Conservation (phyloP, 495 filamentous ascomycete species). For the Acidiella bohemica region DNA sequence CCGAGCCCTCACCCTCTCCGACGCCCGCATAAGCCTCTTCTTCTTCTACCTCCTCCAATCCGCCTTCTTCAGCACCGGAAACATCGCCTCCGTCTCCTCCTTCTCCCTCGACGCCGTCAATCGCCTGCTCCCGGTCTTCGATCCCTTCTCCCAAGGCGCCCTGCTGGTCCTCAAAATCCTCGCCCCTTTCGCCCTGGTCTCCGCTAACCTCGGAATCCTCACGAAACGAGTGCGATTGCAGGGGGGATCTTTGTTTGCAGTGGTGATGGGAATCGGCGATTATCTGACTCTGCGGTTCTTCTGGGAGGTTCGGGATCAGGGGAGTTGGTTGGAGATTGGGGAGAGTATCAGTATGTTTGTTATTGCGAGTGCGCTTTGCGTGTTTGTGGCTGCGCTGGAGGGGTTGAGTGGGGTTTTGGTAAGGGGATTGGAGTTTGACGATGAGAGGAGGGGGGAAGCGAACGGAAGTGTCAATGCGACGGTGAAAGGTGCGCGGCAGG, state of each 20-base stretch:
- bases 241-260: slow-evolving; percentile 78
- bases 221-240: slow-evolving; percentile 72
- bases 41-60: slow-evolving; percentile 91
- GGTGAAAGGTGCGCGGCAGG: no score
- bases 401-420: slow-evolving; percentile 74
- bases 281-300: slow-evolving; percentile 95
- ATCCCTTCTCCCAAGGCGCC: slow-evolving; percentile 82
- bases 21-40: slow-evolving; percentile 79
- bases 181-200: slow-evolving; percentile 88
- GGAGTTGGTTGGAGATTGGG: slow-evolving; percentile 94
- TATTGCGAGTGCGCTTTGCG: slow-evolving; percentile 76
- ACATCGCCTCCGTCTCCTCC: slow-evolving; percentile 85
- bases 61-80: slow-evolving; percentile 95
- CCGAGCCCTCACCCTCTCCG: slow-evolving; percentile 62
- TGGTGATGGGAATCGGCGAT: slow-evolving; percentile 82
- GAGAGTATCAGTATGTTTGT: slow-evolving; percentile 88
- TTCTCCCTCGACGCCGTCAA: slow-evolving; percentile 87
- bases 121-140: slow-evolving; percentile 87
- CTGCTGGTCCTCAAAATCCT: slow-evolving; percentile 80
- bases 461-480: background rate
- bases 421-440: slow-evolving; percentile 60
- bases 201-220: slow-evolving; percentile 85
- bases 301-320: slow-evolving; percentile 90
- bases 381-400: slow-evolving; percentile 85
- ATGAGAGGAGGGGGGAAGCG: slow-evolving; percentile 6